A percentile compares a stretch with the other conserved stretches of the same genome.
phyloP scores from a whole-genome alignment of 768 basidiomycete species.

The Hygrocybe coccinea region DNA sequence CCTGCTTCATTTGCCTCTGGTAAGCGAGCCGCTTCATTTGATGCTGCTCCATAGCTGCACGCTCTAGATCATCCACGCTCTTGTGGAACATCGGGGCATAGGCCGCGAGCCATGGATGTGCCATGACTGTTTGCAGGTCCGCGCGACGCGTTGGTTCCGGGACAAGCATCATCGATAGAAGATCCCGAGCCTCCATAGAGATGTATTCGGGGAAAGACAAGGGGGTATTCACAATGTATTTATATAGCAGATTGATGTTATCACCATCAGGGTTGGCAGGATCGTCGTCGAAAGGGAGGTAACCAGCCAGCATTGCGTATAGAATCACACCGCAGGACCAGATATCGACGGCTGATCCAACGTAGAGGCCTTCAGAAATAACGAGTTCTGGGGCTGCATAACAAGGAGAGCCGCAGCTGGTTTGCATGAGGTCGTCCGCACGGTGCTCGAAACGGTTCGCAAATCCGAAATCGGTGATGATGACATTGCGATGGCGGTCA shows the following conservation, averaged over 20 bases:
- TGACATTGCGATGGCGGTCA: constrained; percentile 95
- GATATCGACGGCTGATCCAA: constrained; percentile 96
- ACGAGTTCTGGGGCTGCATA: constrained; percentile 98
- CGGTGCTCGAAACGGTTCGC: constrained; percentile 96
- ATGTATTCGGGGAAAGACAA: constrained; percentile 97
- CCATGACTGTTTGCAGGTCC: constrained; percentile 74
- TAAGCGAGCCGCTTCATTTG: constrained; percentile 77
- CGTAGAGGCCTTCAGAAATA: constrained; percentile 94
- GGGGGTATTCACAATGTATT: constrained; percentile 96
- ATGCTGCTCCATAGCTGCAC: constrained; percentile 76
- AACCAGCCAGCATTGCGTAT: constrained; percentile 95
- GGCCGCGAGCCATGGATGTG: constrained; percentile 77
- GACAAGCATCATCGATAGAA: constrained; percentile 89
- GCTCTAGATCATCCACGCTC: constrained; percentile 74
- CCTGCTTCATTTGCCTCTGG: constrained; percentile 71
- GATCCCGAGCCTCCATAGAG: constrained; percentile 73
- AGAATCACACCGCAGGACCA: constrained; percentile 96
- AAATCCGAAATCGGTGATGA: constrained; percentile 99
- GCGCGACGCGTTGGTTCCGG: constrained; percentile 82
- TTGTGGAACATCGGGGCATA: constrained; percentile 62
- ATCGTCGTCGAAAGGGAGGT: constrained; percentile 99
- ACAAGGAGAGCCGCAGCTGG: constrained; percentile 94
- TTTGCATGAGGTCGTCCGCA: constrained; percentile 95
- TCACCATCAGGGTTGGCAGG: constrained; percentile 98
- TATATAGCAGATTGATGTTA: constrained; percentile 98